Conservation (phyloP, 202 grass and related monocot genomes). For the Panicum hallii region DNA sequence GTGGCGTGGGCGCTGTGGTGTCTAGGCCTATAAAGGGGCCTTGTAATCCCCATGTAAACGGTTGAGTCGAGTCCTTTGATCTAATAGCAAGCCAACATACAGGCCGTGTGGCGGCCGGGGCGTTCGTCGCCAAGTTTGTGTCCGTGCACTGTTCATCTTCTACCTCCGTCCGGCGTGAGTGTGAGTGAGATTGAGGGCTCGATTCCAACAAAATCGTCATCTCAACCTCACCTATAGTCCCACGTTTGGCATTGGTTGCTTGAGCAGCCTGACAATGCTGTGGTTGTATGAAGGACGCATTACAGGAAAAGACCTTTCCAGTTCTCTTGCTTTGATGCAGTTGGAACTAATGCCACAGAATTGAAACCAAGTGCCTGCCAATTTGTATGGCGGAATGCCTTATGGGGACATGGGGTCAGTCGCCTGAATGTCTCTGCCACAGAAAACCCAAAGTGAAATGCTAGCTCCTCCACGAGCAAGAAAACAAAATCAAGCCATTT, state of each 20-base stretch:
- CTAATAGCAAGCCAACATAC: too few relatives aligned
- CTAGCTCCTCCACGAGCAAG: neutral
- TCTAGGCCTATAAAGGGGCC: too few relatives aligned
- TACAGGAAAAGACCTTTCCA: neutral
- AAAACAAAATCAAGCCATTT: neutral
- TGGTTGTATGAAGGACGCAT: neutral
- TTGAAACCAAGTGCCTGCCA: neutral
- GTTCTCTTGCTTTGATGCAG: neutral
- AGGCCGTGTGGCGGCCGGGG: too few relatives aligned
- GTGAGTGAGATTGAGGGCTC: too few relatives aligned
- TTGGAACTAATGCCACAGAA: neutral
- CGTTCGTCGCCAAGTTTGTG: too few relatives aligned
- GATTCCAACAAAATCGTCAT: too few relatives aligned
- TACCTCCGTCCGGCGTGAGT: too few relatives aligned
- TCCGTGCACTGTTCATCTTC: too few relatives aligned
- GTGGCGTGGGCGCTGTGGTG: too few relatives aligned
- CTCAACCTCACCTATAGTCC: neutral
- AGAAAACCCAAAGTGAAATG: neutral
- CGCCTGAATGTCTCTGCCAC: neutral
- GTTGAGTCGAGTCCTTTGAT: too few relatives aligned
- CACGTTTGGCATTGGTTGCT: neutral
- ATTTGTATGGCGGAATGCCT: neutral
- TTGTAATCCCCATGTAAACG: too few relatives aligned
- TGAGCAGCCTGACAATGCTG: neutral
- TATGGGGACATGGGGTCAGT: neutral